Percentiles rank a stretch among this genome's conserved stretches.
Conservation (phyloP, 768 basidiomycete species). For the Filobasidium floriforme region DNA sequence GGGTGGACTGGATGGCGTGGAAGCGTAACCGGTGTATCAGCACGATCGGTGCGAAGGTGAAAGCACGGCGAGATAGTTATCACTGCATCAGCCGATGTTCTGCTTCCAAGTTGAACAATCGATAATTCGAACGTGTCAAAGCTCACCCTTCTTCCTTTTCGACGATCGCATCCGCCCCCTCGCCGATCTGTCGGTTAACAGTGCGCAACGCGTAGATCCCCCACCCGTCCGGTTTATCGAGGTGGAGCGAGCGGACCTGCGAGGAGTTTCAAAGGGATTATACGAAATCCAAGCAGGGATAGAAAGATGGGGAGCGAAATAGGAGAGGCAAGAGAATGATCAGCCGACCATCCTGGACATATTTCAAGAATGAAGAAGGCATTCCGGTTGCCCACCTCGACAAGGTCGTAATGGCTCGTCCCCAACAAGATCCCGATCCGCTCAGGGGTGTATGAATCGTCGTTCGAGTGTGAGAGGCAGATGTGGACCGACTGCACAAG, state of each 20-base stretch:
- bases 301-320: neutral
- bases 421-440: constrained; percentile 85
- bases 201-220: constrained; percentile 46
- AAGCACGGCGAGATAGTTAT: too few relatives aligned
- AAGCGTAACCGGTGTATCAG: too few relatives aligned
- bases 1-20: constrained; percentile 79
- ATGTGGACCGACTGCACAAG: constrained; percentile 34
- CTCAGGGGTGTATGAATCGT: constrained; percentile 96
- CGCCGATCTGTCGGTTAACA: neutral
- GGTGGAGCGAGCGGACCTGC: constrained; percentile 54
- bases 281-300: too few relatives aligned
- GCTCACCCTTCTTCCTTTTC: constrained; percentile 1
- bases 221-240: constrained; percentile 93
- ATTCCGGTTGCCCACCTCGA: constrained; percentile 57
- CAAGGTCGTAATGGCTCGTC: constrained; percentile 80
- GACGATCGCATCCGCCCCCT: neutral
- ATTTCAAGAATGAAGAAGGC: too few relatives aligned
- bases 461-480: constrained; percentile 50
- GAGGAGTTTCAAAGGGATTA: neutral
- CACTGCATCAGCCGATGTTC: too few relatives aligned
- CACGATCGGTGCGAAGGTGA: too few relatives aligned
- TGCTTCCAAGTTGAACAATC: too few relatives aligned
- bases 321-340: too few relatives aligned
- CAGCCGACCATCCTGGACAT: too few relatives aligned
- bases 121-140: too few relatives aligned